These are phyloP conservation scores for Parathielavia appendiculata DNA, from an alignment of 495 filamentous ascomycete genomes.

Conservation along the genomic window DNA sequence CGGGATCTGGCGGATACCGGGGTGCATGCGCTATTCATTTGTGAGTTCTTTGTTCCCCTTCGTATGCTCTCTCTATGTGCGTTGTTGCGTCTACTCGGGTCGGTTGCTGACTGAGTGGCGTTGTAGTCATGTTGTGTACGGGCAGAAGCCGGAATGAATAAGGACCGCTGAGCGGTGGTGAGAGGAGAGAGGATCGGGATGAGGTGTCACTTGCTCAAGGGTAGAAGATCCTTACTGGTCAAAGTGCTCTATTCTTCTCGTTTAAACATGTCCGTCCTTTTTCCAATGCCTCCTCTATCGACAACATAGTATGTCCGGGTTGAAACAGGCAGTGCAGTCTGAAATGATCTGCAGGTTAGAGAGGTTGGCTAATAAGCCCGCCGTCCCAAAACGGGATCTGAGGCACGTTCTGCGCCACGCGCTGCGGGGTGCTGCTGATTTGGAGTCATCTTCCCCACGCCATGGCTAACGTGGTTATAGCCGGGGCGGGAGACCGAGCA, in stretches of 20 bases:
- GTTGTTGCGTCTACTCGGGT: constrained; percentile 4
- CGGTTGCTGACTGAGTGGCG: background rate
- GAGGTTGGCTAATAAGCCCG: background rate
- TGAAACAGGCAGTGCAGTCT: background rate
- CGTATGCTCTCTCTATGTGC: background rate
- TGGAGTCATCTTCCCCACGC: background rate
- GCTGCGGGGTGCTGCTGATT: background rate
- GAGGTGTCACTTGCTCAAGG: no score
- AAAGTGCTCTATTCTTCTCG: constrained; percentile 2
- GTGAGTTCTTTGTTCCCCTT: constrained; percentile 9
- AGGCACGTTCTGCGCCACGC: background rate
- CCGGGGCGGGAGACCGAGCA: background rate
- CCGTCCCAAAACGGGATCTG: background rate
- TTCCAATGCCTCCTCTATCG: background rate
- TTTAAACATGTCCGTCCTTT: background rate
- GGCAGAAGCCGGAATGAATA: constrained; percentile 15
- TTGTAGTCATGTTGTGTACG: constrained; percentile 17
- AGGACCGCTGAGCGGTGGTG: background rate
- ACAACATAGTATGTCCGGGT: background rate
- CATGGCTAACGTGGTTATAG: constrained; percentile 1
- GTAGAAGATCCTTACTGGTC: background rate
- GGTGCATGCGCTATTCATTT: constrained; percentile 38
- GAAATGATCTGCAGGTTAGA: background rate
- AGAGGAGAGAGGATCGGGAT: background rate
- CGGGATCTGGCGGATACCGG: constrained; percentile 47